Conservation (phyloP, 2,329 filamentous ascomycete genomes). For the Gaeumannomyces tritici region DNA sequence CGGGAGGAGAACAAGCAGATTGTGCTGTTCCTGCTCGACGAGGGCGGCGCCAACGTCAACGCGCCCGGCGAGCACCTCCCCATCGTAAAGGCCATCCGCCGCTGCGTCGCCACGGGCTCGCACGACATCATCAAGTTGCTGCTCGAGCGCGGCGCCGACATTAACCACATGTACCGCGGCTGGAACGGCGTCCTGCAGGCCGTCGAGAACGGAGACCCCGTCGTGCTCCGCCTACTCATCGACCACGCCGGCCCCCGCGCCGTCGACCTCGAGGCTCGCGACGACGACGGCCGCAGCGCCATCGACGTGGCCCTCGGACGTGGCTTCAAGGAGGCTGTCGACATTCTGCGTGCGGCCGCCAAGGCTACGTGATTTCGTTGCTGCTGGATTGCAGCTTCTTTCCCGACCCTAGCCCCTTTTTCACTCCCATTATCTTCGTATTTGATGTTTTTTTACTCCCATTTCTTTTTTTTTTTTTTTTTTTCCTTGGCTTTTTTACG, state of each 20-base stretch:
- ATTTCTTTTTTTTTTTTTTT: not conserved
- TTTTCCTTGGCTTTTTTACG: not conserved
- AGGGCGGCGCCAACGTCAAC: slow-evolving; percentile 14
- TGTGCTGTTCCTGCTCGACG: slow-evolving; percentile 31
- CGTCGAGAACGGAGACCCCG: slow-evolving; percentile 51
- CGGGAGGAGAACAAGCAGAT: slow-evolving; percentile 38
- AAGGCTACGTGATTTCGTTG: not conserved
- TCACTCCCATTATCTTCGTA: not conserved
- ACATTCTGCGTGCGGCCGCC: slow-evolving; percentile 24
- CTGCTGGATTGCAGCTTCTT: not conserved
- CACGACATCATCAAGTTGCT: slow-evolving; percentile 53
- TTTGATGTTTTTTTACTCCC: not conserved
- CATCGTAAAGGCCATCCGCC: slow-evolving; percentile 58
- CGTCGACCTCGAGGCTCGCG: slow-evolving; percentile 14
- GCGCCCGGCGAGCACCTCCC: slow-evolving; percentile 59
- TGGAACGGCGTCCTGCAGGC: slow-evolving; percentile 59
- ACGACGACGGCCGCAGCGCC: slow-evolving; percentile 25
- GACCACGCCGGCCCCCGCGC: slow-evolving; percentile 14
- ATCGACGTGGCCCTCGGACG: slow-evolving; percentile 47
- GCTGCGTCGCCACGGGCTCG: slow-evolving; percentile 40
- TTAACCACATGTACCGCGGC: slow-evolving; percentile 57
- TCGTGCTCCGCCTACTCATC: slow-evolving; percentile 41
- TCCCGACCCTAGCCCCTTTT: not conserved
- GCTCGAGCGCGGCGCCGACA: slow-evolving; percentile 53
- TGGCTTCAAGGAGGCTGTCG: slow-evolving; percentile 48